Evolutionary conservation across 495 filamentous ascomycete species (phyloP).

Genomic region (Annulohypoxylon moriforme): DNA sequence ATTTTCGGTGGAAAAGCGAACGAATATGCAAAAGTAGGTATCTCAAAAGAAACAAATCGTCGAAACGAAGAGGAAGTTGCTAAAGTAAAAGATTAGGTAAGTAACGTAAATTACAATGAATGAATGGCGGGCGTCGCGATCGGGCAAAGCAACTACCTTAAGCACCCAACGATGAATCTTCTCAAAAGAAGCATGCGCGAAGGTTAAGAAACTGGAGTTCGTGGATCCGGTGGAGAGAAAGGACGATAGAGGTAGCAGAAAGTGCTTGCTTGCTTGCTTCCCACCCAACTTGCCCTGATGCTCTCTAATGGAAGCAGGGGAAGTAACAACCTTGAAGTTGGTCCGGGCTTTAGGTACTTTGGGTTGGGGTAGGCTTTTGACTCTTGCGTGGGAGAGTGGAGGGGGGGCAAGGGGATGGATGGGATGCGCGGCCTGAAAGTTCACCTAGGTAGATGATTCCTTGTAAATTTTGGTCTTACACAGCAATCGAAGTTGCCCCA

Average conservation of each 20-base stretch:
- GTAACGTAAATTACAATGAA: constrained; percentile 26
- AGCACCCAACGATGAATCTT: constrained; percentile 39
- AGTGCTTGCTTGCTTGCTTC: background rate
- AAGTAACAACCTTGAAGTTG: constrained; percentile 21
- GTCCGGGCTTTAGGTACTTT: constrained; percentile 30
- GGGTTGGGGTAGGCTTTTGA: constrained; percentile 21
- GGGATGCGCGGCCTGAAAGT: constrained; percentile 4
- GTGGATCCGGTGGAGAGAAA: constrained; percentile 31
- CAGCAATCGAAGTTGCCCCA: constrained; percentile 21
- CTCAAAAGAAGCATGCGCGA: constrained; percentile 37
- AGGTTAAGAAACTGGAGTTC: constrained; percentile 35
- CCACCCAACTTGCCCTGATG: background rate
- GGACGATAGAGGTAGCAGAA: constrained; percentile 11
- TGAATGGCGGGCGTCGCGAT: constrained; percentile 22
- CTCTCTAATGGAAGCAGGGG: background rate
- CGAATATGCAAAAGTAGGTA: constrained; percentile 17
- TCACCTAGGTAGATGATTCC: constrained; percentile 17
- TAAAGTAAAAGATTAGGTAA: constrained; percentile 17
- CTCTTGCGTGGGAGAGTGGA: constrained; percentile 29
- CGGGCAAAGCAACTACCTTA: constrained; percentile 14
- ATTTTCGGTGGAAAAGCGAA: constrained; percentile 31
- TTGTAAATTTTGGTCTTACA: constrained; percentile 9
- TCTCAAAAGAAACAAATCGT: constrained; percentile 7
- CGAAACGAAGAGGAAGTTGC: constrained; percentile 7
- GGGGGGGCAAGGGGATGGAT: background rate